A percentile compares a stretch with the other conserved stretches of the same genome.
These are phyloP conservation scores for Micractinium sp. DNA, from an alignment of 139 green algal genomes.

Conservation along the genomic window DNA sequence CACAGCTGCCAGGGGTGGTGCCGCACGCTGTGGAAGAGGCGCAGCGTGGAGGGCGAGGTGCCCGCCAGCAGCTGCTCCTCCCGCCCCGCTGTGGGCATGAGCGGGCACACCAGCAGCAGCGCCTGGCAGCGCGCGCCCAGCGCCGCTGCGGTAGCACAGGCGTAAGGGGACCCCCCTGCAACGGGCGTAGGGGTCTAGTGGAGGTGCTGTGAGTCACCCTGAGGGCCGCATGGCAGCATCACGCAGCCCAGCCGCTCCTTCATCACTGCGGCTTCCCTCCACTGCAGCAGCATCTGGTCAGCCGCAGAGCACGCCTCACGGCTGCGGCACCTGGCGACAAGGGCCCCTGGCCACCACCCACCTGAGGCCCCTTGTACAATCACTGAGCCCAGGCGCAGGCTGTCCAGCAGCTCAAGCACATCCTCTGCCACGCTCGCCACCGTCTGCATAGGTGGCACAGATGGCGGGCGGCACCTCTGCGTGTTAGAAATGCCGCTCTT, in stretches of 20 bases:
- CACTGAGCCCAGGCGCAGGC: background rate
- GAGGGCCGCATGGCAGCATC: too few species aligned
- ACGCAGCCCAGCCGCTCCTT: too few species aligned
- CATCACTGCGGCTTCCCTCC: too few species aligned
- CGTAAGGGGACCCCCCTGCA: conserved; percentile 29
- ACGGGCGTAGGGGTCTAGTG: too few species aligned
- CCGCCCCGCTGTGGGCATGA: conserved; percentile 1
- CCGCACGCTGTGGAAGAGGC: background rate
- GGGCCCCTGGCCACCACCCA: background rate
- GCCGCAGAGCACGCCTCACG: too few species aligned
- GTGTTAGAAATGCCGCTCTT: background rate
- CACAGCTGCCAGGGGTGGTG: conserved; percentile 16
- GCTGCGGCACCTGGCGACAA: too few species aligned
- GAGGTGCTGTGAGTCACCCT: too few species aligned
- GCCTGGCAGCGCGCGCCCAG: background rate
- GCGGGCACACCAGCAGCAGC: conserved; percentile 35
- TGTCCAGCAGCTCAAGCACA: conserved; percentile 18
- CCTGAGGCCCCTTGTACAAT: conserved; percentile 3
- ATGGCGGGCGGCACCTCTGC: too few species aligned
- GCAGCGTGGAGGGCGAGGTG: background rate
- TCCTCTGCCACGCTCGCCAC: conserved; percentile 1
- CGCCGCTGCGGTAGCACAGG: conserved; percentile 13
- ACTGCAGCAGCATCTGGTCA: too few species aligned
- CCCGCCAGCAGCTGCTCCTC: conserved; percentile 10
- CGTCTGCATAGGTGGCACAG: background rate